phyloP scores from a whole-genome alignment of 2,329 filamentous ascomycete species.

The Cyclaneusma minus region DNA sequence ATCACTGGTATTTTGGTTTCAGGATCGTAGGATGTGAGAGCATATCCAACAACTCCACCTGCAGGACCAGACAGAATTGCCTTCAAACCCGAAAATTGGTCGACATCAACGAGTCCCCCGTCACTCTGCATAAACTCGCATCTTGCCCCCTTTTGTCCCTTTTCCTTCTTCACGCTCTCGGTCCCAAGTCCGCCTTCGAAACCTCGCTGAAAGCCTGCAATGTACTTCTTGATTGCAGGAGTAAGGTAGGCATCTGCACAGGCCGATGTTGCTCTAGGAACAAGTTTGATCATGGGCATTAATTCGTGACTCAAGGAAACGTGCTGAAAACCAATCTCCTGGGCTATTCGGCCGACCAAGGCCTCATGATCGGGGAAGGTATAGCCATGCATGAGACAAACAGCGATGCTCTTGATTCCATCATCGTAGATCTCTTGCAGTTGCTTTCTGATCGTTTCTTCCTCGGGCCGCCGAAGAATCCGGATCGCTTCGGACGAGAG shows the following conservation, averaged over 20 bases:
- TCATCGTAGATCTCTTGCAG: constrained; percentile 51
- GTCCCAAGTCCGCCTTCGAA: constrained; percentile 71
- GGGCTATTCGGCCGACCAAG: constrained; percentile 58
- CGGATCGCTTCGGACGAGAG: constrained; percentile 62
- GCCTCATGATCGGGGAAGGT: constrained; percentile 81
- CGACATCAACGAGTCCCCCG: constrained; percentile 56
- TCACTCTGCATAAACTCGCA: constrained; percentile 96
- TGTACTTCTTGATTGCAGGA: constrained; percentile 55
- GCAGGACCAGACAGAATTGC: constrained; percentile 82
- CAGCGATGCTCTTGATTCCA: constrained; percentile 69
- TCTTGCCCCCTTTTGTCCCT: constrained; percentile 52
- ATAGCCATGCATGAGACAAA: constrained; percentile 86
- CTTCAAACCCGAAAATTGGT: constrained; percentile 68
- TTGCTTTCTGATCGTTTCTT: constrained; percentile 38
- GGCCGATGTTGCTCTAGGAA: constrained; percentile 53
- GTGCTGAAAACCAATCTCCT: constrained; percentile 69
- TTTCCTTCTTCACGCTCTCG: constrained; percentile 52
- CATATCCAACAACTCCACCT: constrained; percentile 88
- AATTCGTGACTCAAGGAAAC: constrained; percentile 68
- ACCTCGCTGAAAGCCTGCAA: constrained; percentile 60
- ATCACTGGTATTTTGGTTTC: constrained; percentile 74
- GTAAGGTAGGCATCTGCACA: constrained; percentile 65
- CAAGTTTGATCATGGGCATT: constrained; percentile 67
- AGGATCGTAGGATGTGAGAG: constrained; percentile 77
- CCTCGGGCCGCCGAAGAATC: constrained; percentile 46